Percentiles rank a stretch among this genome's conserved stretches.
These are phyloP conservation scores for Pistacia atlantica DNA, from an alignment of 345 rosid genomes.

Conservation along the genomic window DNA sequence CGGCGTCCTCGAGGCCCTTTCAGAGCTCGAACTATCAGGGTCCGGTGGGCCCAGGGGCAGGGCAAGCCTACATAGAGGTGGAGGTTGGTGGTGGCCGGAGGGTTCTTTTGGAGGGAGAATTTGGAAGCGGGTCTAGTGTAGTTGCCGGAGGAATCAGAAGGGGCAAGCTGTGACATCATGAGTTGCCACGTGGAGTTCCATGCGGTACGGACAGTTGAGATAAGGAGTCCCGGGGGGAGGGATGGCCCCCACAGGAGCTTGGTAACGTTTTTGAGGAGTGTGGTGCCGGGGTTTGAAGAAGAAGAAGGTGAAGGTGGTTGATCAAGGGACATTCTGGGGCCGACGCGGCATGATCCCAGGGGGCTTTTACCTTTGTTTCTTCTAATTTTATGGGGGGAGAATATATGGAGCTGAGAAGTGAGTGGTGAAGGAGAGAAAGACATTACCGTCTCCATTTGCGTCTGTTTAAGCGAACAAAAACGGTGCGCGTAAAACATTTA, in stretches of 20 bases:
- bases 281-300: constrained; percentile 21
- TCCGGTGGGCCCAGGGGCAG: constrained; percentile 95
- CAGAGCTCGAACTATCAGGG: constrained; percentile 77
- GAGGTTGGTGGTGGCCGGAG: constrained; percentile 37
- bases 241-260: constrained; percentile 88
- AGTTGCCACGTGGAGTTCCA: constrained; percentile 81
- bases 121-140: constrained; percentile 79
- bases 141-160: constrained; percentile 76
- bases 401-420: constrained; percentile 21
- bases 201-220: constrained; percentile 72
- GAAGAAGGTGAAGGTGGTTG: constrained; percentile 1
- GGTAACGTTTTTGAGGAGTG: constrained; percentile 46
- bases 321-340: constrained; percentile 45
- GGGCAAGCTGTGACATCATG: constrained; percentile 95
- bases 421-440: constrained; percentile 25
- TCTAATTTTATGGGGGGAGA: neutral
- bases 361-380: neutral
- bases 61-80: constrained; percentile 93
- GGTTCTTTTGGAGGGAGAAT: constrained; percentile 28
- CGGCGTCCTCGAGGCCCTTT: constrained; percentile 77
- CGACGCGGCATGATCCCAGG: constrained; percentile 19
- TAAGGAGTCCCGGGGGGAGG: constrained; percentile 86
- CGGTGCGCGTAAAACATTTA: constrained; percentile 10
- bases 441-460: constrained; percentile 23
- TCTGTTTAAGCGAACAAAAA: neutral